phyloP scores from a whole-genome alignment of 1,139 yeast genomes.

The Diutina siamensis region DNA sequence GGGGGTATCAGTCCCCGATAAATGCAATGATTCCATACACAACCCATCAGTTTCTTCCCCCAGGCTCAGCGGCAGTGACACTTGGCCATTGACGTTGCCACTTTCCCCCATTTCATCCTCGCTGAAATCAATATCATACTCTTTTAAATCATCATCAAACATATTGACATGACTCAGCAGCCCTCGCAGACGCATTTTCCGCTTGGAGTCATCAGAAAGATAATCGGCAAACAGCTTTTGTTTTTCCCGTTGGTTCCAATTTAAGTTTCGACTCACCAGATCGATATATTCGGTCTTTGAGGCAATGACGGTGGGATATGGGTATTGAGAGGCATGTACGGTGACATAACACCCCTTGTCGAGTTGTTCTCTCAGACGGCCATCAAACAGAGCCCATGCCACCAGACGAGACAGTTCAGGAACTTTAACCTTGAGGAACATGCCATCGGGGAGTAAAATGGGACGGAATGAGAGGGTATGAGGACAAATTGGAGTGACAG shows the following conservation, averaged over 20 bases:
- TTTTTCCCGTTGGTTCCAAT: constrained; percentile 78
- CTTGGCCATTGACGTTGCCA: too few species aligned
- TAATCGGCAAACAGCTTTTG: constrained; percentile 63
- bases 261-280: constrained; percentile 69
- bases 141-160: background rate
- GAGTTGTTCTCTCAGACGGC: constrained; percentile 63
- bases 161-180: background rate
- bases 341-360: constrained; percentile 67
- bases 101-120: background rate
- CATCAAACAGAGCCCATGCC: constrained; percentile 90
- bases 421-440: constrained; percentile 65
- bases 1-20: background rate
- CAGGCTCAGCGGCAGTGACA: background rate
- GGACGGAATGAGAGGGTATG: constrained; percentile 86
- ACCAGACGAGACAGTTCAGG: constrained; percentile 60
- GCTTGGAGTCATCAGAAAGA: constrained; percentile 17
- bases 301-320: constrained; percentile 76
- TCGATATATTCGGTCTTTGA: constrained; percentile 72
- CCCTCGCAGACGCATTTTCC: background rate
- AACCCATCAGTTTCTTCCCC: background rate
- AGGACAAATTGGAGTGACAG: constrained; percentile 88
- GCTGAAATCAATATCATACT: background rate
- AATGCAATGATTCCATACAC: background rate
- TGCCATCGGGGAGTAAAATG: constrained; percentile 74
- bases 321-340: constrained; percentile 66